Base-by-base conservation (phyloP, 768 basidiomycete genomes). In the Boletus eberwhitei region DNA sequence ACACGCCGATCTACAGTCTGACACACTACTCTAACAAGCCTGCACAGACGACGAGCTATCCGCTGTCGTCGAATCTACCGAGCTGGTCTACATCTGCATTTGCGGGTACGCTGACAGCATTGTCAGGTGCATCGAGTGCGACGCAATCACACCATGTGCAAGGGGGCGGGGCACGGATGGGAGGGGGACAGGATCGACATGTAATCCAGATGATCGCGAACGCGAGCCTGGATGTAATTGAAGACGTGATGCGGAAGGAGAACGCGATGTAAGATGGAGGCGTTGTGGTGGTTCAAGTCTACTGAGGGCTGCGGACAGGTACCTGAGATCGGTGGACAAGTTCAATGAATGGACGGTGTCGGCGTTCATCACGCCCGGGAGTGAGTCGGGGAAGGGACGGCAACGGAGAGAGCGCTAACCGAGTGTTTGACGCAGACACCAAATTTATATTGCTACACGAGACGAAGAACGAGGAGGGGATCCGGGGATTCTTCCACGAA, bases 321-420 rank as follows among this genome's bases (percentile, higher is more conserved):
- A 98, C 72, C 78, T 98, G 53, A 96, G 95, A 68, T 83, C 86
- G 17, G 86, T 98, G 55, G 97, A 99, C 79, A 92, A 88, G 75
- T 97, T 98, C 74, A 98, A 98, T 66, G 97, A 98, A 69, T 99
- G 97, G 97, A 95, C 86, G 3, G 86, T 98, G 19, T 98, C 97
- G 16, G 93, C 91, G 31, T 98, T 98, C 74, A 78, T 98, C 19
- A 98, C 97, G 0, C 87, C 95, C 1, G 91, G 89, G 57, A 97
- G 96, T 98, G 73, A 76, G 93, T 54, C 34, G 17, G 32, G 5
- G 29, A 7, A 13, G 14, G 9, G 24, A 7, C 3, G 4, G 19
- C 1, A 8, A 38, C 11, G 3, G 26, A 21, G 29, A 8, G 21
- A 3, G 21, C 8, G 41, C 60, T 63, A 56, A 63, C 51, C 2